Evolutionary conservation across 768 basidiomycete genomes (phyloP).

Genomic region (Termitomyces sp.): DNA sequence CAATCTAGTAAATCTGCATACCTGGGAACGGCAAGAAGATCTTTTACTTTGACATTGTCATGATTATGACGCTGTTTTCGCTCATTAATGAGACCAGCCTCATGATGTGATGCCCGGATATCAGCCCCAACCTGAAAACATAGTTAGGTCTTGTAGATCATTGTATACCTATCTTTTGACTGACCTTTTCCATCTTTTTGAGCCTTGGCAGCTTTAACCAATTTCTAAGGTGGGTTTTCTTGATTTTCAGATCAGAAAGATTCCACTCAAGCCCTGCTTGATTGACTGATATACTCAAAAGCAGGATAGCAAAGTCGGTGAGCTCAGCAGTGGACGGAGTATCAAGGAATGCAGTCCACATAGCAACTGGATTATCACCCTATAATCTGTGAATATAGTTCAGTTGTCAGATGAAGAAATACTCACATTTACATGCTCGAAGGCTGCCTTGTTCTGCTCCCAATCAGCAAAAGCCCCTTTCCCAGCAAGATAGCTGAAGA

Average conservation of each 20-base stretch:
- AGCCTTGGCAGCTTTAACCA: not conserved
- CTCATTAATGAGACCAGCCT: not conserved
- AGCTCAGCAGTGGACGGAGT: not conserved
- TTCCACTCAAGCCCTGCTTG: not conserved
- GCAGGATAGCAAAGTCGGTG: not conserved
- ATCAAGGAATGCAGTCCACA: slow-evolving; percentile 12
- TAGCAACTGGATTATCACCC: slow-evolving; percentile 13
- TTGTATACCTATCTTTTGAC: not conserved
- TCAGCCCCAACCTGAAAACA: not conserved
- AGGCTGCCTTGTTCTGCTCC: not conserved
- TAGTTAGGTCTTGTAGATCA: not conserved
- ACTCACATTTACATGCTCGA: not conserved
- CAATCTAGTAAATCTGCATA: not conserved
- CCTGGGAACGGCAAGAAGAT: not conserved
- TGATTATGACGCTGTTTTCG: not conserved
- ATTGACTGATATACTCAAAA: not conserved
- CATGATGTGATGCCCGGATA: not conserved
- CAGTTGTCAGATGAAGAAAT: not conserved
- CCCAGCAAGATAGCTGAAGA: not conserved
- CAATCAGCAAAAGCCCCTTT: not conserved
- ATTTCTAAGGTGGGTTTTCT: not conserved
- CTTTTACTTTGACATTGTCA: not conserved
- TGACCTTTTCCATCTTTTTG: not conserved
- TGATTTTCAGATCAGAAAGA: not conserved
- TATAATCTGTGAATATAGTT: not conserved